Base-by-base conservation (phyloP, 108 stramenopile genomes). In the Seminavis robusta region DNA sequence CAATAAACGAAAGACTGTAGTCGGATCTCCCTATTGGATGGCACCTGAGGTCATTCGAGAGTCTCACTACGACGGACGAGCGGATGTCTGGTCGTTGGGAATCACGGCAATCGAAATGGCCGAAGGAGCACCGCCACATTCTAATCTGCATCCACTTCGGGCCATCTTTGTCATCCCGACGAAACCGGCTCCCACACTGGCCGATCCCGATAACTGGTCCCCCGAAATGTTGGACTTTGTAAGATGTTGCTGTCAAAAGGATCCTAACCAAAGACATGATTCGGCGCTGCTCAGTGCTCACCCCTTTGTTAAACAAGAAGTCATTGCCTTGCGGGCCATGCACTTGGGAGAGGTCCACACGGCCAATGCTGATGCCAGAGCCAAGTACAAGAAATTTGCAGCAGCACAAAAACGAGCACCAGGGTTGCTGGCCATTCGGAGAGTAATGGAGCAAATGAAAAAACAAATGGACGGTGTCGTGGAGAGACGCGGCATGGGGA, bases 11-110 rank as follows among this genome's bases (percentile, higher is more conserved):
- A 92, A 94, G 61, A 97, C 97, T 15, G 92, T 97, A 33, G 97
- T 97, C 6, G 99, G 99, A 17, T 89, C 92, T 43, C 99, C 99
- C 4, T 98, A 94, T 77, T 99, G 98, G 98, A 99, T 99, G 95
- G 98, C 97, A 1, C 97, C 98, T 0, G 98, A 95, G 49, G 93
- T 96, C 31, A 94, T 96, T 58, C 77, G 84, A 54, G 96, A 98
- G 74, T 77, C 84, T 5, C 82, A 94, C 51, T 99, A 99, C 71
- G 94, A 97, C 74, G 95, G 95, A 47, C 71, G 95, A 54, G 96
- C 95, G 13, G 98, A 99, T 76, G 95, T 98, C 1, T 99, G 99
- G 99, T 82, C 79, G 42, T 61, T 99, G 33, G 99, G 97, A 26
- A 98, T 98, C 59, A 98, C 97, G 7, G 73, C 76, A 15, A 96